Conservation (phyloP, 2,329 filamentous ascomycete genomes). For the Myriosclerotinia scirpicola region DNA sequence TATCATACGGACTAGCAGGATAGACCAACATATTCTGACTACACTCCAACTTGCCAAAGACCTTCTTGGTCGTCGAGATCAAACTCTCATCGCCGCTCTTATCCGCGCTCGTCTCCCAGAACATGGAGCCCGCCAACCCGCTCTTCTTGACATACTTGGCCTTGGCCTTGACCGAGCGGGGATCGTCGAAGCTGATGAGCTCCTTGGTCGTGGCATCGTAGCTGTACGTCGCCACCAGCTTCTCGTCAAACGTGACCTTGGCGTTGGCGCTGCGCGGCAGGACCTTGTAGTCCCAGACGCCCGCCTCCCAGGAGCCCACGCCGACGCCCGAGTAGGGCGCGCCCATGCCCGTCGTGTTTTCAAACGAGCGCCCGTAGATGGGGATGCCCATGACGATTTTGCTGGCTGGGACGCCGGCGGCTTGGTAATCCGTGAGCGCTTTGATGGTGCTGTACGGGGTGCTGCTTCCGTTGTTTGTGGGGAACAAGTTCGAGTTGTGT, state of each 20-base stretch:
- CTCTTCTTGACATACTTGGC: constrained; percentile 61
- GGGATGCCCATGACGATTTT: constrained; percentile 81
- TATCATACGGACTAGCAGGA: neutral
- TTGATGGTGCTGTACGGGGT: constrained; percentile 64
- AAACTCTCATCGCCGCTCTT: constrained; percentile 45
- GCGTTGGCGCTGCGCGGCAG: constrained; percentile 61
- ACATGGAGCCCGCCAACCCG: constrained; percentile 75
- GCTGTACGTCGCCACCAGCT: constrained; percentile 66
- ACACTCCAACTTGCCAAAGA: neutral
- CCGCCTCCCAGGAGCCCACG: constrained; percentile 69
- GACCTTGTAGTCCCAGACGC: constrained; percentile 79
- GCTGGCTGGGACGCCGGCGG: constrained; percentile 57
- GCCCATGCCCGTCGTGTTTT: constrained; percentile 64
- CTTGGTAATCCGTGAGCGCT: constrained; percentile 65
- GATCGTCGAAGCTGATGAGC: constrained; percentile 72
- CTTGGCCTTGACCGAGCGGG: constrained; percentile 60
- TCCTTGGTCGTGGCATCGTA: constrained; percentile 61
- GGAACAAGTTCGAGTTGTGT: constrained; percentile 71
- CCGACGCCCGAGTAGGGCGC: constrained; percentile 64
- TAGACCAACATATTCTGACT: neutral
- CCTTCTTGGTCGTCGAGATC: neutral
- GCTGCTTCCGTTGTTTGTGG: constrained; percentile 52
- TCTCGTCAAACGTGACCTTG: constrained; percentile 55
- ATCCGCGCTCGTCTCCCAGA: constrained; percentile 79
- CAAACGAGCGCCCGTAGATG: constrained; percentile 74